Evolutionary conservation across 306 rosid genomes (phyloP), one percentile per base, ranked within the genome.

Genomic region (Fragaria ananassa): DNA sequence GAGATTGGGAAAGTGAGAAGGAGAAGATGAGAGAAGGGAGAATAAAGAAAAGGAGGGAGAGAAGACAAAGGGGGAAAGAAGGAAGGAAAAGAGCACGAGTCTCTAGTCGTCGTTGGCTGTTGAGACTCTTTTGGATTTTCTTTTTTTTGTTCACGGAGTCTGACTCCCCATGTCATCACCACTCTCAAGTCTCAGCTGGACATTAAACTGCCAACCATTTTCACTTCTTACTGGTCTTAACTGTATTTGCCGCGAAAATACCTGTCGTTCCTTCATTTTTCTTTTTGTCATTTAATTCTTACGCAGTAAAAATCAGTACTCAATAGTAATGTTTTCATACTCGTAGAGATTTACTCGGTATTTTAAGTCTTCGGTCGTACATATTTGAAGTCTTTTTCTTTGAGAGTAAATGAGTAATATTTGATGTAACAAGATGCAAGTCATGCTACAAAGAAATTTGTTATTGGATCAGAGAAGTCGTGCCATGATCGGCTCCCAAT

Each of bases 91-190:
- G 2, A 1, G 47, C 34, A 10, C n/a, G 31, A 6, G 19, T 21
- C 29, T 39, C 19, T 0, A 9, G 72, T 21, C 15, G 19, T 65
- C 19, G 79, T 19, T 75, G 65, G 71, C 75, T 54, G 0, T 1
- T 8, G 11, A 51, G 37, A 17, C 51, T 49, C 18, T 19, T 45
- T 29, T 74, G 71, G 65, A n/a, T 57, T 31, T 54, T 54, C 21
- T 21, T 50, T 2, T 74, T 41, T 51, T 18, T 45, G 50, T 34
- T 31, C 34, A 31, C 34, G 34, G 34, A 34, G 18, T 54, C 19
- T 11, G 80, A 75, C 77, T 75, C 51, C 62, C 73, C 77, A 62
- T 71, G 77, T 80, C 72, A 67, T 17, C 57, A 13, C 0, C 47
- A 11, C 49, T 45, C 49, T 45, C 49, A 45, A 0, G 25, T 70